phyloP scores from a whole-genome alignment of 176 grass and related monocot species.

The Bolboschoenus planiculmis region DNA sequence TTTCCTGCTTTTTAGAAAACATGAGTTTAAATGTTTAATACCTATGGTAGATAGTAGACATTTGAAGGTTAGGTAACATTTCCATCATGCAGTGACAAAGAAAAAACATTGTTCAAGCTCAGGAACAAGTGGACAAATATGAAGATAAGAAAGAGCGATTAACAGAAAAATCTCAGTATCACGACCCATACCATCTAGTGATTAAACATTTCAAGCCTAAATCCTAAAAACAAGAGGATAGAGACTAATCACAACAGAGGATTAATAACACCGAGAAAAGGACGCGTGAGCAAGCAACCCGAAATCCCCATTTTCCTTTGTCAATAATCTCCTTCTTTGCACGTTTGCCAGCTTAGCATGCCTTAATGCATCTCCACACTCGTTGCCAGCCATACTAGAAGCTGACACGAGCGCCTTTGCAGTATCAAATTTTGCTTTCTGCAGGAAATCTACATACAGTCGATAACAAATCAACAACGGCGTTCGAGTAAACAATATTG shows the following conservation, averaged over 20 bases:
- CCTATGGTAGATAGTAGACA: not conserved
- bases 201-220: not conserved
- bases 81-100: not conserved
- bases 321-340: not conserved
- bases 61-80: not conserved
- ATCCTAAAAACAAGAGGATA: not conserved
- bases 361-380: conserved; percentile 12
- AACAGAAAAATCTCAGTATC: not conserved
- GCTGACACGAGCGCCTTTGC: conserved; percentile 6
- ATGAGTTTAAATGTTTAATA: no score
- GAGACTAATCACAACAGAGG: conserved; percentile 4
- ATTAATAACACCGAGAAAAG: conserved; percentile 19
- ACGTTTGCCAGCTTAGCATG: not conserved
- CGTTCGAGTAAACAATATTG: conserved; percentile 13
- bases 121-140: not conserved
- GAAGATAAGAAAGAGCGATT: no score
- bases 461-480: conserved; percentile 7
- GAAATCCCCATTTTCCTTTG: conserved; percentile 22
- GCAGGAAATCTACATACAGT: not conserved
- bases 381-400: not conserved
- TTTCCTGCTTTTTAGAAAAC: no score
- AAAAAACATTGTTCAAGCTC: not conserved
- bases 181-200: no score
- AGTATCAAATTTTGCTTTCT: not conserved
- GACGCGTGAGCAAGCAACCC: conserved; percentile 2